phyloP scores from a whole-genome alignment of 1,139 yeast genomes.

The Debaryomyces coudertii region DNA sequence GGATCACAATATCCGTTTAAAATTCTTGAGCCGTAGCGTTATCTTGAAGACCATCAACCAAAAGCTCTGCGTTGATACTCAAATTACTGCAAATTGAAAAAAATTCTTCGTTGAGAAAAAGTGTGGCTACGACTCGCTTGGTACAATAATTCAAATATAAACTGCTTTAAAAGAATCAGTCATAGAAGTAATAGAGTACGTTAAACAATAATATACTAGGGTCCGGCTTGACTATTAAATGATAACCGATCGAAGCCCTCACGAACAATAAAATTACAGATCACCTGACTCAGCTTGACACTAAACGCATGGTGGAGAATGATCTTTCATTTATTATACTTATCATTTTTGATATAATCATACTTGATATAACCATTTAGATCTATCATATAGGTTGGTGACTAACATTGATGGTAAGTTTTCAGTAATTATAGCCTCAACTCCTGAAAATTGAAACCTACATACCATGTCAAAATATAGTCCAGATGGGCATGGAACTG shows the following conservation, averaged over 20 bases:
- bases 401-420: background rate
- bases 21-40: too few relatives aligned
- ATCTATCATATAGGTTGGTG: background rate
- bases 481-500: constrained; percentile 2
- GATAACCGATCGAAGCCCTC: too few relatives aligned
- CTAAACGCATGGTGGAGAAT: constrained; percentile 2
- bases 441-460: background rate
- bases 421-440: background rate
- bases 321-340: background rate
- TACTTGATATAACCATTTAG: background rate
- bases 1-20: too few relatives aligned
- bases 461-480: constrained; percentile 7
- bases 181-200: too few relatives aligned
- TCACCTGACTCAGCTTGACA: background rate
- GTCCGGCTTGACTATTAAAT: too few relatives aligned
- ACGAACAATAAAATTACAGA: background rate
- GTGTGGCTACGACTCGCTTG: too few relatives aligned
- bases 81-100: background rate
- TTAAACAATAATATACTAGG: too few relatives aligned
- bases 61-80: too few relatives aligned
- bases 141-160: too few relatives aligned
- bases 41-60: too few relatives aligned
- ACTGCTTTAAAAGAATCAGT: too few relatives aligned
- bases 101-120: background rate
- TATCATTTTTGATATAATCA: background rate